Evolutionary conservation across 176 grass and related monocot species (phyloP).

Genomic region (Rhipidocladum racemiflorum): DNA sequence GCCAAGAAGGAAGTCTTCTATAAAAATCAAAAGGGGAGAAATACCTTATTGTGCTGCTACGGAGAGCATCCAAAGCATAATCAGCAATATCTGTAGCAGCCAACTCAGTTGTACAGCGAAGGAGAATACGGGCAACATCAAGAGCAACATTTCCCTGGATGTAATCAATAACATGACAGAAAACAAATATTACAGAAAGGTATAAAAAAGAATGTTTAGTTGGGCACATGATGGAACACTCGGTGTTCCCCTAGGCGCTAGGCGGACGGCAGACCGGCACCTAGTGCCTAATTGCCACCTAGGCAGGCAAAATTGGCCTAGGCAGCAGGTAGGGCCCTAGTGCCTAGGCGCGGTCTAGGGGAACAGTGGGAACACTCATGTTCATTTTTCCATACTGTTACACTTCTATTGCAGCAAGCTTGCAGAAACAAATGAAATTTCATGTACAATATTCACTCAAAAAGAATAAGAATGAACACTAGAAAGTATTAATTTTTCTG

Average conservation of each 20-base stretch:
- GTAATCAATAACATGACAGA: constrained; percentile 5
- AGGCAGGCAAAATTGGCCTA: too few species aligned
- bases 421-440: not conserved
- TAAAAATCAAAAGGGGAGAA: not conserved
- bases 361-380: not conserved
- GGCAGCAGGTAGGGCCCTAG: too few species aligned
- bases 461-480: not conserved
- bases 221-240: not conserved
- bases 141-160: constrained; percentile 92
- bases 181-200: not conserved
- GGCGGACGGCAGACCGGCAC: too few species aligned
- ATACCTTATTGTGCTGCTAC: constrained; percentile 72
- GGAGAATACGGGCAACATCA: constrained; percentile 88
- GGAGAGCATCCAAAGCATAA: constrained; percentile 72
- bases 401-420: constrained; percentile 1
- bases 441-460: not conserved
- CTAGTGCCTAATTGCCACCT: too few species aligned
- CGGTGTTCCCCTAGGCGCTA: too few species aligned
- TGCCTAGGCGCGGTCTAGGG: too few species aligned
- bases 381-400: not conserved
- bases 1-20: not conserved
- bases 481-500: not conserved
- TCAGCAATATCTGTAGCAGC: constrained; percentile 84
- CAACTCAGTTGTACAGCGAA: constrained; percentile 61
- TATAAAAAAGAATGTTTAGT: not conserved